Base-by-base conservation (phyloP, 208 protist species). In the Herpetomonas samuelpessoai region DNA sequence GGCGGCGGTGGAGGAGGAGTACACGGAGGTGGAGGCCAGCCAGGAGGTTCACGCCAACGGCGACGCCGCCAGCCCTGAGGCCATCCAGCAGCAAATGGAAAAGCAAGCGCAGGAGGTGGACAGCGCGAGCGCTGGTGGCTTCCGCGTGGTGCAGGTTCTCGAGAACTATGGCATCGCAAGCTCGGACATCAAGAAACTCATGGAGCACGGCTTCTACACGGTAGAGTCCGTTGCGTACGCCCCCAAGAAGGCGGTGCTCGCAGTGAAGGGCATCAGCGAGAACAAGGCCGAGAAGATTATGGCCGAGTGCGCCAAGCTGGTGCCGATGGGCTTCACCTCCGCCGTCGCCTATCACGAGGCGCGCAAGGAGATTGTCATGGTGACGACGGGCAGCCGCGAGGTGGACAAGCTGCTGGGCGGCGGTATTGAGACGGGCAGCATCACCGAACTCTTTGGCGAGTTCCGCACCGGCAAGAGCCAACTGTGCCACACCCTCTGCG, bases 361-460 rank as follows among this genome's bases (percentile, higher is more conserved):
- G 0, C 71, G 97, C 12, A 86, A 98, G 60, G 96, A 99, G 48
- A 97, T 99, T 29, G 91, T 99, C 53, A 76, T 97, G 57, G 83
- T 99, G 14, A 98, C 98, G 2, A 99, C 98, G 1, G 99, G 98
- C n/a, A 98, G 90, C 24, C 97, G 97, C n/a, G 96, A 98, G 72
- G 78, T 99, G 16, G 98, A 99, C 68, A 98, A 97, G 71, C 65
- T 99, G 41, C 88, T 99, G 7, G 86, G 81, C 50, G 98, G 98
- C 26, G 98, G 98, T 35, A 88, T 99, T 54, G 98, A 99, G 74
- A 99, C 98, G 1, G 98, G 98, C 2, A 98, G 97, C 38, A 99
- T 99, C 48, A 99, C 98, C 6, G 98, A 99, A 72, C 87, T 99
- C 3, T 99, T 99, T 81, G 98, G 98, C 4, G 99, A 99, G 71